Evolutionary conservation across 2,329 filamentous ascomycete genomes (phyloP).

Genomic region (Fusarium sterilihyphosum): DNA sequence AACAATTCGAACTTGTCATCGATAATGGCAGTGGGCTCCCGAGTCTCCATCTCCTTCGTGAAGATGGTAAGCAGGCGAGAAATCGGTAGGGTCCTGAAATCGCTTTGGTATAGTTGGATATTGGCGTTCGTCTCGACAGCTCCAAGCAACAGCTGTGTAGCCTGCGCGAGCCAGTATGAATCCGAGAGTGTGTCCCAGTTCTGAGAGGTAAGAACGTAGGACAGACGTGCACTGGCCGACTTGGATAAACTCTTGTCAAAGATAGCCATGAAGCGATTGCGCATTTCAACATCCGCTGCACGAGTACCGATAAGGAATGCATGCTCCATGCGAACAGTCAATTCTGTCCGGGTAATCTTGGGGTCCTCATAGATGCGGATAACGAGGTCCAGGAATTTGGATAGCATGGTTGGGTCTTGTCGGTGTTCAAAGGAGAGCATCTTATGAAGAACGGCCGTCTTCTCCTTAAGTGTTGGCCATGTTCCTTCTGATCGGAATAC

Average conservation of each 20-base stretch:
- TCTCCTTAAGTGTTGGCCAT: conserved; percentile 97
- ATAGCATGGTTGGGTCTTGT: conserved; percentile 83
- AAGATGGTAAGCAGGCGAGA: conserved; percentile 80
- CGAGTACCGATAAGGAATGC: conserved; percentile 96
- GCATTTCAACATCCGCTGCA: conserved; percentile 94
- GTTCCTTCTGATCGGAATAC: conserved; percentile 95
- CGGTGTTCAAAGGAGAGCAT: conserved; percentile 96
- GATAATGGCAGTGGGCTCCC: conserved; percentile 73
- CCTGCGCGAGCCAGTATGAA: conserved; percentile 96
- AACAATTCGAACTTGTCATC: conserved; percentile 86
- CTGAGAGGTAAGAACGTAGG: conserved; percentile 89
- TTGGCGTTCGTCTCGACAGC: conserved; percentile 86
- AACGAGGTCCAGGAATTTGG: conserved; percentile 93
- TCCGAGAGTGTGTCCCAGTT: conserved; percentile 97
- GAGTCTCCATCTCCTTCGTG: conserved; percentile 77
- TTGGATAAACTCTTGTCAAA: conserved; percentile 96
- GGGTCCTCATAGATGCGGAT: conserved; percentile 98
- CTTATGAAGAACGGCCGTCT: conserved; percentile 98
- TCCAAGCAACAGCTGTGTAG: conserved; percentile 90
- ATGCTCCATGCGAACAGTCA: conserved; percentile 97
- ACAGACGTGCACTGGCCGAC: conserved; percentile 86
- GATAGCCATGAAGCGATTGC: conserved; percentile 94
- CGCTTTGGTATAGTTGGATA: conserved; percentile 81
- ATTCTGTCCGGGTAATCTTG: conserved; percentile 91
- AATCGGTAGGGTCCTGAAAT: conserved; percentile 81